Evolutionary conservation across 2,329 filamentous ascomycete genomes (phyloP), one percentile per base, ranked within the genome.

Genomic region (Gaeumannomyces sp.): DNA sequence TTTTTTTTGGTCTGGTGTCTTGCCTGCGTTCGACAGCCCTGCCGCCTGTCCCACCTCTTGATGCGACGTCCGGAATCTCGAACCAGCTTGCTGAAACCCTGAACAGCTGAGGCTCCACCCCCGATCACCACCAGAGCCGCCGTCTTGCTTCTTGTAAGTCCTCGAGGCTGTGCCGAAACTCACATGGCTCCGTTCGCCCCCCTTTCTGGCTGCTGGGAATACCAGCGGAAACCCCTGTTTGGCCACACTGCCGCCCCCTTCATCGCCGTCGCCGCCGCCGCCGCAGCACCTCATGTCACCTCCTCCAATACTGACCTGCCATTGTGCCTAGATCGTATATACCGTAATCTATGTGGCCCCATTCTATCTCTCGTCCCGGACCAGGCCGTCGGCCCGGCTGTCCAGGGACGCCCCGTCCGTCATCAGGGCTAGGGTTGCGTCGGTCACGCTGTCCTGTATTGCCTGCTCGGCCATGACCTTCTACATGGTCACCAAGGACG

Each of bases 261-360:
- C 28, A 60, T 29, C 10, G 57, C 29, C n/a, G 16, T 25, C 27
- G 38, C 31, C 25, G n/a, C 10, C 60, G 38, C 16, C 25, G 45
- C 19, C n/a, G 5, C 35, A 31, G n/a, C 7, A 5, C 25, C 5
- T 2, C 28, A 16, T 19, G 22, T 28, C 38, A 61, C 50, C 27
- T 67, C 33, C 62, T 71, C 31, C 61, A 70, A 27, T 31, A 1
- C 10, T 58, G 35, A 29, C 25, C 50, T 64, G n/a, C 58, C 60
- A 61, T 2, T 19, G 13, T 28, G 16, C n/a, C 33, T 66, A 91
- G 91, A 78, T 93, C 67, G 76, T 88, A 67, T 96, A 96, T 77
- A 96, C 92, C n/a, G 76, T 93, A 70, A 78, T 92, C 79, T 99
- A 98, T 78, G 91, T 99, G 71, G 80, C 91, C 4, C 94, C 95